phyloP scores from a whole-genome alignment of 108 stramenopile species.

The Aureococcus anophagefferens region DNA sequence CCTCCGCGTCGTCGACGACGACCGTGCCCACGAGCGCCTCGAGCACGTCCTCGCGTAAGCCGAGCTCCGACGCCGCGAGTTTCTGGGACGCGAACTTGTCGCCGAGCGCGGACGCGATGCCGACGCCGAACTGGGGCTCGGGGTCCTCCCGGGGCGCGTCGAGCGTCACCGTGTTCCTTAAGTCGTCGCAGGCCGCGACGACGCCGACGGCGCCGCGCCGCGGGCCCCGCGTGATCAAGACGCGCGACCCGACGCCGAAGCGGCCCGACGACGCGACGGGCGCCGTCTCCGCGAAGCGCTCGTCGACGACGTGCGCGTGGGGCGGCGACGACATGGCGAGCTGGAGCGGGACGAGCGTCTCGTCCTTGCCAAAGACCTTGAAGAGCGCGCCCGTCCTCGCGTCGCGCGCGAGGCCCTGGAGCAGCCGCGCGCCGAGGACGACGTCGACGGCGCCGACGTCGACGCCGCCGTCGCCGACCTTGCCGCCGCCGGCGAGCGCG shows the following conservation, averaged over 20 bases:
- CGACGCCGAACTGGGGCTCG: constrained; percentile 82
- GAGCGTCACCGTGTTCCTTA: constrained; percentile 47
- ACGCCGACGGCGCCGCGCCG: constrained; percentile 40
- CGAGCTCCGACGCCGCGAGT: not conserved
- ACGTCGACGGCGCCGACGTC: constrained; percentile 74
- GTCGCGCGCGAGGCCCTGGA: constrained; percentile 86
- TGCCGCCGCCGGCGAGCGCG: constrained; percentile 9
- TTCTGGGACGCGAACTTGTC: constrained; percentile 66
- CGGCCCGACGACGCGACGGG: constrained; percentile 28
- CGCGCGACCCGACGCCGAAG: constrained; percentile 60
- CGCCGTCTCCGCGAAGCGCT: constrained; percentile 67
- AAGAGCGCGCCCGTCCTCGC: constrained; percentile 67
- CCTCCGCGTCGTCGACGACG: not conserved
- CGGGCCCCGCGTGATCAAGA: constrained; percentile 61
- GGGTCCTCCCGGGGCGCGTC: constrained; percentile 68
- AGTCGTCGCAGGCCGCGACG: constrained; percentile 25
- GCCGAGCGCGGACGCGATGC: constrained; percentile 61
- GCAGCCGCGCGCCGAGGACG: constrained; percentile 66
- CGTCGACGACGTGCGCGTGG: constrained; percentile 60
- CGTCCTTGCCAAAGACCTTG: constrained; percentile 78
- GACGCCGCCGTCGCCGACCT: constrained; percentile 46
- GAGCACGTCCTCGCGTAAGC: not conserved
- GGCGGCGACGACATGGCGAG: constrained; percentile 77
- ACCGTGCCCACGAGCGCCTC: not conserved
- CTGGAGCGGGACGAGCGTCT: constrained; percentile 89